Percentiles rank a stretch among this genome's conserved stretches.
Evolutionary conservation across 495 filamentous ascomycete genomes (phyloP).

Genomic region (Penicillium egyptiacum): DNA sequence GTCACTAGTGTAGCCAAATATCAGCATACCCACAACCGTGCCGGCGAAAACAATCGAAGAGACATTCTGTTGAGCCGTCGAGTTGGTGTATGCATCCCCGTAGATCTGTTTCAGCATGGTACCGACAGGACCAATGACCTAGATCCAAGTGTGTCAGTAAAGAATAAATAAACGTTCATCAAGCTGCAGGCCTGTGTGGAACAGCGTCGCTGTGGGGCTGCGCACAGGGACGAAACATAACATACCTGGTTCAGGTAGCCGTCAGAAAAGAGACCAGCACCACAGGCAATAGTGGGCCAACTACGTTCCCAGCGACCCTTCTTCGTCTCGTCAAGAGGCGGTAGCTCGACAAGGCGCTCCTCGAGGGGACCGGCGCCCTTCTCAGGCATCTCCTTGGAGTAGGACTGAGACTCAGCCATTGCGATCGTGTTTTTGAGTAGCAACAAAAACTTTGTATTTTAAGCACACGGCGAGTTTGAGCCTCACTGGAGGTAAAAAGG

Average conservation of each 20-base stretch:
- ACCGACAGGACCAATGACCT: slow-evolving; percentile 82
- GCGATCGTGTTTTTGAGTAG: slow-evolving; percentile 10
- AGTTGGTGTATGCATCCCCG: slow-evolving; percentile 58
- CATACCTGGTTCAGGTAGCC: slow-evolving; percentile 81
- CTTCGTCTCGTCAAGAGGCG: slow-evolving; percentile 38
- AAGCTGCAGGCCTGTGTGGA: slow-evolving; percentile 4
- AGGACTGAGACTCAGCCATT: slow-evolving; percentile 5
- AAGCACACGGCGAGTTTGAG: background rate
- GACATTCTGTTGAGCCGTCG: slow-evolving; percentile 67
- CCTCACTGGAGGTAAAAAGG: background rate
- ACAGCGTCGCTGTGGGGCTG: background rate
- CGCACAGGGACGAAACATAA: slow-evolving; percentile 2
- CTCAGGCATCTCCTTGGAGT: slow-evolving; percentile 17
- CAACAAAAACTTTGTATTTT: background rate
- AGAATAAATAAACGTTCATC: background rate
- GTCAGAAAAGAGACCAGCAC: slow-evolving; percentile 86
- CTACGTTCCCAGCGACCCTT: slow-evolving; percentile 60
- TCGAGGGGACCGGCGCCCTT: slow-evolving; percentile 19
- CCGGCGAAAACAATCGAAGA: slow-evolving; percentile 83
- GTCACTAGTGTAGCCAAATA: slow-evolving; percentile 81
- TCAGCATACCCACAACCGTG: slow-evolving; percentile 79
- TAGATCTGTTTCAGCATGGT: slow-evolving; percentile 69
- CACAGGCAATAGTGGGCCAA: slow-evolving; percentile 76
- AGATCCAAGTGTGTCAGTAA: slow-evolving; percentile 12
- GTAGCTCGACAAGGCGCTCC: slow-evolving; percentile 21